These are phyloP conservation scores for Plasmodium relictum DNA, from an alignment of 169 alveolate genomes.

Conservation along the genomic window DNA sequence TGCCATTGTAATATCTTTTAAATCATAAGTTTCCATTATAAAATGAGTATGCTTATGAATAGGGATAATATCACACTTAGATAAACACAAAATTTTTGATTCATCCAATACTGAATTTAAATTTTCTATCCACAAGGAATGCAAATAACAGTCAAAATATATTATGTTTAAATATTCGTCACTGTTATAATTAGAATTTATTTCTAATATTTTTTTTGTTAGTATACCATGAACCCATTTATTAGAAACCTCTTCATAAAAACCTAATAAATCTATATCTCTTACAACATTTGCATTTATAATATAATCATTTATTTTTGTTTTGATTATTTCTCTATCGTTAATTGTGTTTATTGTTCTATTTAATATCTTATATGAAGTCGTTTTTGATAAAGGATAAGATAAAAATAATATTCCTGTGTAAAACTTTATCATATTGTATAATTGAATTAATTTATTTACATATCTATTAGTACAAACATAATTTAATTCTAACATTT, in stretches of 20 bases:
- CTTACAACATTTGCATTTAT: constrained; percentile 61
- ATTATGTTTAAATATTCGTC: constrained; percentile 94
- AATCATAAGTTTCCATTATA: constrained; percentile 94
- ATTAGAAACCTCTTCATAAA: constrained; percentile 74
- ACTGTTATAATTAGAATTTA: constrained; percentile 50
- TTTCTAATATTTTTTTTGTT: constrained; percentile 76
- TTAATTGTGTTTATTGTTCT: constrained; percentile 75
- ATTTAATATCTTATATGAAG: constrained; percentile 54
- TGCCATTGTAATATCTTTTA: constrained; percentile 98
- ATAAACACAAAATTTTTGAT: constrained; percentile 96
- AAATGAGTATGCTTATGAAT: constrained; percentile 89
- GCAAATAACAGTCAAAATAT: constrained; percentile 99
- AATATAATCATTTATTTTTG: constrained; percentile 64
- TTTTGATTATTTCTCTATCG: constrained; percentile 76
- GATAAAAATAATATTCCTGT: constrained; percentile 73
- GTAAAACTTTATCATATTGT: constrained; percentile 69
- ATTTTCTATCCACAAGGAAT: constrained; percentile 99
- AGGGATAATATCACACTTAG: constrained; percentile 96
- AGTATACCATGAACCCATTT: constrained; percentile 80
- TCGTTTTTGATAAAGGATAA: constrained; percentile 67
- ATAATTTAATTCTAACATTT: constrained; percentile 71
- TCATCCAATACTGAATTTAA: constrained; percentile 99
- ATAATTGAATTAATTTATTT: constrained; percentile 65
- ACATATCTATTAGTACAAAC: constrained; percentile 69
- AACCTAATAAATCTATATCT: constrained; percentile 52